Percentiles rank a stretch among this genome's conserved stretches.
phyloP scores from a whole-genome alignment of 305 asterid species.

The Fraxinus floribunda region DNA sequence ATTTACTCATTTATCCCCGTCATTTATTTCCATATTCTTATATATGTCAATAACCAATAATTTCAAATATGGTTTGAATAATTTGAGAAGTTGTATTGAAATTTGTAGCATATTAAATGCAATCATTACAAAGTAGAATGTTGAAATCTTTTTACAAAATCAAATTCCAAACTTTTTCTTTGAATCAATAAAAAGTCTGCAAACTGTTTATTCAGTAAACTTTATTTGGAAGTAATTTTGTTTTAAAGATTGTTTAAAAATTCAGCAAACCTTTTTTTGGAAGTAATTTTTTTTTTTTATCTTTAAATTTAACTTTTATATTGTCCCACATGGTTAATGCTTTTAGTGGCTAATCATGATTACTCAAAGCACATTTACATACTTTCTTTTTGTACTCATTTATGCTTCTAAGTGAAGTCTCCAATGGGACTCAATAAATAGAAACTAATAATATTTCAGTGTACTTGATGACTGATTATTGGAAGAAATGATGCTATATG shows the following conservation, averaged over 20 bases:
- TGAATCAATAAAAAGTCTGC: neutral
- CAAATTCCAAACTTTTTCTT: neutral
- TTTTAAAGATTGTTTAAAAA: neutral
- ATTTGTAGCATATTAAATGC: neutral
- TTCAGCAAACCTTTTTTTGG: neutral
- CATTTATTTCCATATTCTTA: too few relatives aligned
- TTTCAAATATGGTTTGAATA: neutral
- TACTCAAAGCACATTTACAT: neutral
- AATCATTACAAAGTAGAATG: too few relatives aligned
- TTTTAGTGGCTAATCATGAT: neutral
- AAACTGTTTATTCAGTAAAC: neutral
- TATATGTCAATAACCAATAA: neutral
- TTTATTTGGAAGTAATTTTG: neutral
- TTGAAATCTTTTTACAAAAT: neutral
- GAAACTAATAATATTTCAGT: neutral
- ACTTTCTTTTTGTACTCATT: constrained; percentile 35
- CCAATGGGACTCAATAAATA: constrained; percentile 21
- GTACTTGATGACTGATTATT: neutral
- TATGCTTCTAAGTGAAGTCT: constrained; percentile 46
- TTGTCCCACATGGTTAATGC: neutral
- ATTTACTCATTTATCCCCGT: neutral
- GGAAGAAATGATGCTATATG: neutral
- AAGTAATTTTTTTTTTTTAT: neutral
- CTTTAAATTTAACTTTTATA: neutral
- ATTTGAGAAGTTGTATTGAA: neutral